These are phyloP conservation scores for Rhizopogon salebrosus DNA, from an alignment of 768 basidiomycete species.

Conservation along the genomic window DNA sequence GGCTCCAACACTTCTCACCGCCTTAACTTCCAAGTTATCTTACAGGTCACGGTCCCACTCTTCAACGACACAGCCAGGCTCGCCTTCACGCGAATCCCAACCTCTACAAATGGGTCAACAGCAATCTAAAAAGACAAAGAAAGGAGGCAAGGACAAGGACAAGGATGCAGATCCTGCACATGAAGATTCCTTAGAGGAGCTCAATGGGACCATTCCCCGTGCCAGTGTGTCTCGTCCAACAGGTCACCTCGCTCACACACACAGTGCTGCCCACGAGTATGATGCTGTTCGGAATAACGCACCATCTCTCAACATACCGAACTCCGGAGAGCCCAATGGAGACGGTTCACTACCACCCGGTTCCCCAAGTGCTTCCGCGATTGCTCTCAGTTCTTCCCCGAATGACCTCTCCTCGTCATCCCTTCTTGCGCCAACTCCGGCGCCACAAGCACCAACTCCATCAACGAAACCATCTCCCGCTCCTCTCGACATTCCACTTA, in stretches of 20 bases:
- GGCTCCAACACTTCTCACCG: conserved; percentile 80
- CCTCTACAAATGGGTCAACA: conserved; percentile 74
- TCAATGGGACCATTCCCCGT: conserved; percentile 30
- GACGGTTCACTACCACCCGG: conserved; percentile 29
- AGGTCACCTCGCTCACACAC: conserved; percentile 33
- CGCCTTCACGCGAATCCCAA: conserved; percentile 32
- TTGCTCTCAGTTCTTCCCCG: conserved; percentile 33
- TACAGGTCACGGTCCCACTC: conserved; percentile 71
- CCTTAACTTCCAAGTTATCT: conserved; percentile 59
- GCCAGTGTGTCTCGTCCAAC: conserved; percentile 42
- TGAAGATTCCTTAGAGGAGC: conserved; percentile 39
- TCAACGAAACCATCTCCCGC: conserved; percentile 38
- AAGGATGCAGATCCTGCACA: conserved; percentile 44
- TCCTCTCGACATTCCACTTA: conserved; percentile 73
- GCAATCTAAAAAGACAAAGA: conserved; percentile 78
- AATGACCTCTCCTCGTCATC: conserved; percentile 36
- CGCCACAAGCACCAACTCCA: conserved; percentile 10
- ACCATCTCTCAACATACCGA: conserved; percentile 30
- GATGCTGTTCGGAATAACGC: conserved; percentile 27
- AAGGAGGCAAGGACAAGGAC: conserved; percentile 57
- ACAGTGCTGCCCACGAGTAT: conserved; percentile 33
- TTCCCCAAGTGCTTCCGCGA: conserved; percentile 25
- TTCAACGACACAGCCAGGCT: conserved; percentile 61
- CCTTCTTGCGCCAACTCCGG: conserved; percentile 23
- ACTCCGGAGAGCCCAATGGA: conserved; percentile 35